These are phyloP conservation scores for Geranomyces michiganensis DNA, from an alignment of 192 early-diverging fungal genomes.

Conservation along the genomic window DNA sequence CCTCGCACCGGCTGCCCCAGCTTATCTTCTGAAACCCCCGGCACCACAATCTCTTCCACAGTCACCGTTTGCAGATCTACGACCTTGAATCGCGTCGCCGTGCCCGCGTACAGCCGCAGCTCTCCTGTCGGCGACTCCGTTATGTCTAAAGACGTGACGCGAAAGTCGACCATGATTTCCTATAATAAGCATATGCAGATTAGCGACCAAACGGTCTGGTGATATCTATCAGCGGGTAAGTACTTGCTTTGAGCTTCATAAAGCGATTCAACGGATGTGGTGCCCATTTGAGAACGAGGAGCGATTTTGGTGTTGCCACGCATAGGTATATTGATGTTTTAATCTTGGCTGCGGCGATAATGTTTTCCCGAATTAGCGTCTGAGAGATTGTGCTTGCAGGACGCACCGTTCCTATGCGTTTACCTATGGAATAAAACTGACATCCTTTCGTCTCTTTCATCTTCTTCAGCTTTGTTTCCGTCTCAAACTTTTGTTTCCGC, in stretches of 20 bases:
- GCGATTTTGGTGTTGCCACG: conserved; percentile 43
- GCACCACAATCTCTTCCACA: conserved; percentile 41
- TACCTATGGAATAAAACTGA: conserved; percentile 47
- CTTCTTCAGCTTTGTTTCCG: conserved; percentile 55
- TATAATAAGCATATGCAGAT: too few relatives aligned
- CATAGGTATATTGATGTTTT: conserved; percentile 47
- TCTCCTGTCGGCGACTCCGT: conserved; percentile 41
- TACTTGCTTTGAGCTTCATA: conserved; percentile 53
- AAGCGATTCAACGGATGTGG: conserved; percentile 61
- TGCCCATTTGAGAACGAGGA: conserved; percentile 55
- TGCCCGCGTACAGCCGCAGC: conserved; percentile 42
- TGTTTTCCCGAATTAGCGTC: background rate
- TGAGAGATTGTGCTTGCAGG: background rate
- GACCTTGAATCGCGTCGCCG: conserved; percentile 40
- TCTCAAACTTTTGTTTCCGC: conserved; percentile 53
- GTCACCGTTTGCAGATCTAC: conserved; percentile 47
- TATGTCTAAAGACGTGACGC: conserved; percentile 44
- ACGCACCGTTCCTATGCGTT: background rate
- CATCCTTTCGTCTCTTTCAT: conserved; percentile 60
- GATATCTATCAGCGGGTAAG: background rate
- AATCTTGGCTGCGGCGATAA: conserved; percentile 28
- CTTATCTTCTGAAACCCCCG: conserved; percentile 35
- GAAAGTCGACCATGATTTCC: conserved; percentile 46
- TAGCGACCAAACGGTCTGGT: too few relatives aligned
- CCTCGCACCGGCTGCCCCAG: conserved; percentile 44